Base-by-base conservation (phyloP, 2,329 filamentous ascomycete species). In the Mycosphaerella sp. region DNA sequence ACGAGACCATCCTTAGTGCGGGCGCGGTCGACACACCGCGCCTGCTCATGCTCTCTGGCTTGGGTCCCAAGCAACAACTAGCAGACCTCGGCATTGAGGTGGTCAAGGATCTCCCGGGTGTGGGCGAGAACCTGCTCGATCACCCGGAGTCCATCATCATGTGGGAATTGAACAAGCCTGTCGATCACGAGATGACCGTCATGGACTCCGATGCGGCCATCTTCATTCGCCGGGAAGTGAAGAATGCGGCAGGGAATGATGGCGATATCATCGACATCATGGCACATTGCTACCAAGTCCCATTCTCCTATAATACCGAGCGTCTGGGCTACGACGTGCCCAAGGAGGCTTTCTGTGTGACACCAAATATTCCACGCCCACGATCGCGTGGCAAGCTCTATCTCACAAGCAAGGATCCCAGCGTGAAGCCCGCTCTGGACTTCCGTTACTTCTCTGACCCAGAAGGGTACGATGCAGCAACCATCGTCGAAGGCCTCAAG, bases 231-330 rank as follows among this genome's bases (percentile, higher is more conserved):
- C 86, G 89, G 56, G 84, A 95, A 72, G 69, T 78, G 11, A 76
- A 81, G 63, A 83, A 91, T 66, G 86, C 88, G 2, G 80, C 78
- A 3, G 80, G 80, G 53, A 74, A 75, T 1, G 89, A 95, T 63
- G 86, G 86, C 49, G 80, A 86, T 58, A 84, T 87, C 52, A 87
- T 86, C 59, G 90, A 95, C 67, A 75, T 95, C 66, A 95, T 95
- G 90, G 93, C 93, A 86, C 89, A 95, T 76, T 95, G 89, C 80
- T 95, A 95, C 77, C 90, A 95, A 74, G 95, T 95, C 62, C 89
- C 89, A 51, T 95, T 95, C 74, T 87, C 85, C 59, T 82, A 90
- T 63, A 95, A 95, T 79, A 95, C 89, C 1, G 75, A 80, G 52
- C 84, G 75, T 40, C 79, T 95, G 9, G 89, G 89, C 62, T 95